These are phyloP conservation scores for Colletotrichum theobromicola DNA, from an alignment of 2,329 filamentous ascomycete genomes.

Conservation along the genomic window DNA sequence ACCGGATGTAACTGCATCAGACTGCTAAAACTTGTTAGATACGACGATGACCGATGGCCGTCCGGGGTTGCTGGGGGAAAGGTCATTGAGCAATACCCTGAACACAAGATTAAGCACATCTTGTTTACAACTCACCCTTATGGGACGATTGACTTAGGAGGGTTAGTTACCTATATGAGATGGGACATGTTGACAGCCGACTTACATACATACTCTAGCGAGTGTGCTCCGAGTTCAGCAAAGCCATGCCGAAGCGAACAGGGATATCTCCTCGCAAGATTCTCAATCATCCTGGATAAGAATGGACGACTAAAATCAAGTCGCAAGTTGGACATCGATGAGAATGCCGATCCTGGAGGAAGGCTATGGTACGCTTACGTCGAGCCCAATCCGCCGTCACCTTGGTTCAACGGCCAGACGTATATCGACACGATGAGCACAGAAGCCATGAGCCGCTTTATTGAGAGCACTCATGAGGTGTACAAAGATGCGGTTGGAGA, in stretches of 20 bases:
- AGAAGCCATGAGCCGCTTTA: constrained; percentile 30
- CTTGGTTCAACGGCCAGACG: constrained; percentile 36
- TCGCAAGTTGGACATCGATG: constrained; percentile 21
- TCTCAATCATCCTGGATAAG: constrained; percentile 27
- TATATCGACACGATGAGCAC: constrained; percentile 34
- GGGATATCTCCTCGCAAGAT: constrained; percentile 29
- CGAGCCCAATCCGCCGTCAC: constrained; percentile 29
- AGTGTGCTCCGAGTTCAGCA: constrained; percentile 12
- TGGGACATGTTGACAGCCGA: too few species aligned
- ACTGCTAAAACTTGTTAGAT: neutral
- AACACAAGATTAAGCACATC: constrained; percentile 32
- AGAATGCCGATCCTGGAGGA: constrained; percentile 23
- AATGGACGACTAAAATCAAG: constrained; percentile 28
- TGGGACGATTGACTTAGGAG: constrained; percentile 18
- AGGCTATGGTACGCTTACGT: constrained; percentile 35
- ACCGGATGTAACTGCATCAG: neutral
- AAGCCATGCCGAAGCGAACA: constrained; percentile 25
- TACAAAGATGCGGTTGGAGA: constrained; percentile 33
- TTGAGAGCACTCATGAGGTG: constrained; percentile 33
- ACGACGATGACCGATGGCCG: constrained; percentile 37
- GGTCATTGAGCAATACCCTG: constrained; percentile 28
- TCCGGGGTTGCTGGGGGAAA: constrained; percentile 32
- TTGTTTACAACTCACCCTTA: constrained; percentile 27
- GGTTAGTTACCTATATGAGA: constrained; percentile 14
- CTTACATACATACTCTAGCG: too few species aligned